Evolutionary conservation across 139 green algal genomes (phyloP), one percentile per base, ranked within the genome.

Genomic region (Chlamydomonas asymmetrica): DNA sequence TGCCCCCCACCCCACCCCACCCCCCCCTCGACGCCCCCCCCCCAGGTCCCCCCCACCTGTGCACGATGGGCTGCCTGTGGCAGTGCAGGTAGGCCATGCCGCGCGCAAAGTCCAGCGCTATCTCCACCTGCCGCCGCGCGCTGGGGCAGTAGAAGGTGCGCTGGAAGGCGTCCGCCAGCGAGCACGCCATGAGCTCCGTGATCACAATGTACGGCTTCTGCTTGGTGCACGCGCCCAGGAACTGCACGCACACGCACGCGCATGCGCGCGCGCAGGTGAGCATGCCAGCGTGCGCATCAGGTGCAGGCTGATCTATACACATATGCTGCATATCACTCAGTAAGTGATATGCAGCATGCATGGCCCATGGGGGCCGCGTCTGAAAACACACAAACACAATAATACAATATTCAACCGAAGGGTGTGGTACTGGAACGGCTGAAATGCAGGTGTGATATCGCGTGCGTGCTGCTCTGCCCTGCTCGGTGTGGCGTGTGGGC

Each of bases 71-170:
- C 41, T 83, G 87, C 29, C 83, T 74, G 39, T 88, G 82, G 66
- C 81, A 88, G 85, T 97, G 93, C 77, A 97, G 80, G 88, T 97
- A 97, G 0, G 91, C 91, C 88, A 97, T 90, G 29, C 92, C 92
- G 0, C 87, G 80, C 0, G 93, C 93, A 62, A 93, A 89, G 83
- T 97, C 93, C 45, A 97, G 75, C 9, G 92, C 92, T 38, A 97
- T 85, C 85, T 97, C 92, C 60, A 94, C 74, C 74, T 90, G 78
- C 7, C 79, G 75, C 27, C 79, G 69, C 49, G 64, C 57, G 38
- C 74, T 80, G 31, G 70, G 75, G 45, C 64, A 70, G 66, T 73
- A 80, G 72, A 81, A 83, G 45, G 83, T 89, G 63, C 87, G 71
- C 7, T 89, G 81, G 87, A 97, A 94, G 16, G 91, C 89, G 68